Evolutionary conservation across 2,329 filamentous ascomycete genomes (phyloP).

Genomic region (Bipolaris gigantea): DNA sequence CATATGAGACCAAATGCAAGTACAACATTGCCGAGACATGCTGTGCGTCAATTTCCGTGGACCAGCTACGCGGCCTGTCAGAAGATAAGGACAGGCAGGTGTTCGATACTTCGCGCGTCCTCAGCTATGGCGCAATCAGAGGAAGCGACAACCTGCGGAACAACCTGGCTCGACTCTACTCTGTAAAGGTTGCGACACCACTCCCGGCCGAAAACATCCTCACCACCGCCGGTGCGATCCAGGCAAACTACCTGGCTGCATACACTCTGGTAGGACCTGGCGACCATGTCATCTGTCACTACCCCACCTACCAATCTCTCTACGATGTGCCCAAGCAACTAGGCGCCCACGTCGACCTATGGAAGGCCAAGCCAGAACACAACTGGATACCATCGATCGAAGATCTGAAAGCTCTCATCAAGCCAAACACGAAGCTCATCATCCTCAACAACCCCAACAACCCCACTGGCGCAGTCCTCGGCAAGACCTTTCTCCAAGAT

Average conservation of each 20-base stretch:
- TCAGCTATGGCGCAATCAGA: conserved; percentile 74
- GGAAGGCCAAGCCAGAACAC: conserved; percentile 67
- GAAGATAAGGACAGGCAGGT: conserved; percentile 56
- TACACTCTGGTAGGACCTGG: conserved; percentile 71
- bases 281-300: conserved; percentile 84
- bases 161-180: conserved; percentile 68
- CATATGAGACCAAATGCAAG: conserved; percentile 55
- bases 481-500: conserved; percentile 60
- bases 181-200: conserved; percentile 53
- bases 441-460: conserved; percentile 80
- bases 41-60: conserved; percentile 71
- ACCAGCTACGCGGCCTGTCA: conserved; percentile 64
- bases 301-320: conserved; percentile 81
- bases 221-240: conserved; percentile 78
- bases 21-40: conserved; percentile 81
- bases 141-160: conserved; percentile 66
- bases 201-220: conserved; percentile 66
- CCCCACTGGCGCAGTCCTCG: conserved; percentile 73
- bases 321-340: conserved; percentile 74
- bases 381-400: conserved; percentile 68
- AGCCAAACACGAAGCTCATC: conserved; percentile 70
- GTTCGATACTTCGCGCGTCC: conserved; percentile 57
- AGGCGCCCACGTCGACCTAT: conserved; percentile 76
- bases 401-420: conserved; percentile 67
- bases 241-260: conserved; percentile 79